Conservation (phyloP, 164 flowering plant species). For the Nymphaea thermarum region DNA sequence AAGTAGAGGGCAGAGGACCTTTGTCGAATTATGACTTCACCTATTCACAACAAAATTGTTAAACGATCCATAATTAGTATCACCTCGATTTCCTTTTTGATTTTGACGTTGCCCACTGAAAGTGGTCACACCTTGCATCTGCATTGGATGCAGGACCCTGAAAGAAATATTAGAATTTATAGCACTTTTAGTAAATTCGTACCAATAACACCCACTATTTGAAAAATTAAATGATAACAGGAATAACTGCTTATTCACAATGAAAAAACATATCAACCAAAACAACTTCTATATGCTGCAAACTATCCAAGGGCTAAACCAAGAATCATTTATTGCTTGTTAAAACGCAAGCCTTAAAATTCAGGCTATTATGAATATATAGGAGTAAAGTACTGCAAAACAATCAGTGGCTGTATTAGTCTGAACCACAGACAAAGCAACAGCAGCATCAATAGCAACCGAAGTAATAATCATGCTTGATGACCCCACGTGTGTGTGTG, state of each 20-base stretch:
- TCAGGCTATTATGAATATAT: too few relatives aligned
- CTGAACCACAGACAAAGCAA: too few relatives aligned
- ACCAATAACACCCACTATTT: not conserved
- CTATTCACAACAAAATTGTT: not conserved
- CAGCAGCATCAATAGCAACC: too few relatives aligned
- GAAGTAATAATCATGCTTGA: too few relatives aligned
- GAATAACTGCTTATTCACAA: not conserved
- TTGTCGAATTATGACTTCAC: not conserved
- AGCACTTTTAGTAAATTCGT: not conserved
- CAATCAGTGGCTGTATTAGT: too few relatives aligned
- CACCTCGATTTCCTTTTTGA: conserved; percentile 25
- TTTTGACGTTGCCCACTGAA: conserved; percentile 71
- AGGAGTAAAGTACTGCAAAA: too few relatives aligned
- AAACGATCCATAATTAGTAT: not conserved
- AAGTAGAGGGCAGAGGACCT: too few relatives aligned
- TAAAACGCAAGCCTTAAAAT: too few relatives aligned
- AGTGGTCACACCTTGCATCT: conserved; percentile 77
- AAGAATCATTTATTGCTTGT: too few relatives aligned
- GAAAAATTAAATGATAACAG: not conserved
- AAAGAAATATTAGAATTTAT: not conserved
- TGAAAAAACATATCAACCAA: not conserved
- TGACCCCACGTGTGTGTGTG: too few relatives aligned
- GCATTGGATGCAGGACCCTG: conserved; percentile 97
- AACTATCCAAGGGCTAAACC: too few relatives aligned
- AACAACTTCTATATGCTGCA: not conserved